phyloP scores from a whole-genome alignment of 2,329 filamentous ascomycete species.

The Basipetospora sp. region DNA sequence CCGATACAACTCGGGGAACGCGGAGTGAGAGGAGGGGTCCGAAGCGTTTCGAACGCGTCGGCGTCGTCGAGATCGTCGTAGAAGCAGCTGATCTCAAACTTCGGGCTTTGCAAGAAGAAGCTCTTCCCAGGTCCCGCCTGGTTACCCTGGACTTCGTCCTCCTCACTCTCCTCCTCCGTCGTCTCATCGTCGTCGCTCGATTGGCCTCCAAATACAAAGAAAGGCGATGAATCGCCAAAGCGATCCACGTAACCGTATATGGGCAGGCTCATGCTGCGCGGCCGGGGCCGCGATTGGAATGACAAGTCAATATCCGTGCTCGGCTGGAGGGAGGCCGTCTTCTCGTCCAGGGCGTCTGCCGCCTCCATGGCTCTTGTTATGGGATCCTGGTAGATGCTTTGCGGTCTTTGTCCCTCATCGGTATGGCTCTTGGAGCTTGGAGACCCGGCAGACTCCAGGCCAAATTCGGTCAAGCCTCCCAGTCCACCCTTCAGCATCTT shows the following conservation, averaged over 20 bases:
- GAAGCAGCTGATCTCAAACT: constrained; percentile 16
- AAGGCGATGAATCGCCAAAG: constrained; percentile 29
- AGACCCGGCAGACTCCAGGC: not conserved
- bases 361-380: constrained; percentile 42
- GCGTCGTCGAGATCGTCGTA: constrained; percentile 13
- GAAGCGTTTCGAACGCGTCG: constrained; percentile 12
- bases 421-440: not conserved
- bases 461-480: too few relatives aligned
- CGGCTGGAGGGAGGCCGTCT: constrained; percentile 40
- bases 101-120: constrained; percentile 11
- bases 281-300: constrained; percentile 18
- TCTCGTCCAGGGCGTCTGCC: constrained; percentile 40
- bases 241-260: constrained; percentile 29
- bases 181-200: not conserved
- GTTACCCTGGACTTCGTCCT: not conserved
- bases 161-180: not conserved
- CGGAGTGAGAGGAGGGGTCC: constrained; percentile 7
- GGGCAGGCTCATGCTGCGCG: constrained; percentile 36
- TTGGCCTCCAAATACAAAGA: constrained; percentile 31
- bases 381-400: constrained; percentile 25
- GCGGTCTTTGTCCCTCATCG: too few relatives aligned
- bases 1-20: constrained; percentile 20
- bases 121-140: not conserved
- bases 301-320: constrained; percentile 31
- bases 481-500: constrained; percentile 18